Base-by-base conservation (phyloP, 2,329 filamentous ascomycete species). In the Meredithiella fracta region DNA sequence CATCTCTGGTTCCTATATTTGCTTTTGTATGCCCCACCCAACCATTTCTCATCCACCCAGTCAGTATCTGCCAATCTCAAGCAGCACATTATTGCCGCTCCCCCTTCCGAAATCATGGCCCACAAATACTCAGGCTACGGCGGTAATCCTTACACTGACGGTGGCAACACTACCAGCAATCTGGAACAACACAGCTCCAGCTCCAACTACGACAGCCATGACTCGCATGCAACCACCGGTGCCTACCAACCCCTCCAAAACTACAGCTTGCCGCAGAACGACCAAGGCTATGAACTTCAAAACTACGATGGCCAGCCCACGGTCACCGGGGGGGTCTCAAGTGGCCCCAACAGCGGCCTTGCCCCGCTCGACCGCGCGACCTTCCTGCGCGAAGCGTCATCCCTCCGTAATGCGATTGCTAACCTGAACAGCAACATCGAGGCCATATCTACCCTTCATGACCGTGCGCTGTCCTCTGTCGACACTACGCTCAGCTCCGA, bases 381-480 rank as follows among this genome's bases (percentile, higher is more conserved):
- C 61, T 88, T 85, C 69, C 75, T 88, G 60, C 67, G 72, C 62
- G 82, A 82, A 67, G 79, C 87, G 61, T 73, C 80, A 62, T 76
- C 74, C 62, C 75, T 83, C 59, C 84, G 84, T 68, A 72, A 75
- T 62, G 77, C 86, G 62, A 86, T 90, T 66, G 73, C 76, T 59
- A 74, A 74, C 50, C 75, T 90, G 57, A 79, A 78, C n/a, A 72
- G 70, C 47, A 79, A 83, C 64, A 79, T 90, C 63, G 74, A 80
- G 62, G 71, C 79, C 63, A 85, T 90, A 62, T 78, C 77, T 47
- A 75, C 75, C 57, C 73, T 86, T 55, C 85, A 90, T 68, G 82
- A 87, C 72, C 82, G 82, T 64, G 76, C 82, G 23, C 75, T 90
- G 26, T 75, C 77, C 61, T 82, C 81, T 59, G 75, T 81, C 57